A percentile compares a stretch with the other conserved stretches of the same genome.
Conservation (phyloP, 1,284 basidiomycete genomes). For the Hemileia vastatrix region DNA sequence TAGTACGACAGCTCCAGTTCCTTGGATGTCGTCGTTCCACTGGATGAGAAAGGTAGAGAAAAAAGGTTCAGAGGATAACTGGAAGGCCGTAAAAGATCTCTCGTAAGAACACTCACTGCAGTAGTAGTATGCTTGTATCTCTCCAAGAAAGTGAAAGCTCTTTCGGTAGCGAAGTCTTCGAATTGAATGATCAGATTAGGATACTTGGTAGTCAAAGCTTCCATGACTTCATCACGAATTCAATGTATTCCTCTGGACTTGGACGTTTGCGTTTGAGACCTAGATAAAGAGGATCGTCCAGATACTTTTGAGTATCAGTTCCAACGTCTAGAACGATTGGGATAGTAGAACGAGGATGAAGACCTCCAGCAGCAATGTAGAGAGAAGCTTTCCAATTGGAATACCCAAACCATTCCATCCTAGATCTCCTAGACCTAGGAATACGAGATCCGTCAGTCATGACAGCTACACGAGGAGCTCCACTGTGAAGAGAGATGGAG, state of each 20-base stretch:
- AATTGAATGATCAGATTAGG: conserved; percentile 78
- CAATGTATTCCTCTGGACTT: conserved; percentile 54
- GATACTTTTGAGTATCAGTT: conserved; percentile 69
- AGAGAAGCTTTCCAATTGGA: conserved; percentile 84
- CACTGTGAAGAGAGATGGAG: conserved; percentile 5
- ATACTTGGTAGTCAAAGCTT: conserved; percentile 60
- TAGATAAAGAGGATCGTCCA: conserved; percentile 81
- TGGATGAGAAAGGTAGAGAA: not conserved
- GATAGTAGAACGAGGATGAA: conserved; percentile 70
- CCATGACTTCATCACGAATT: conserved; percentile 90
- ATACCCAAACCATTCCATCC: conserved; percentile 65
- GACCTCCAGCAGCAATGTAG: conserved; percentile 65
- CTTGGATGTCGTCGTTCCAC: conserved; percentile 46
- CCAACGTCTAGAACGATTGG: conserved; percentile 58
- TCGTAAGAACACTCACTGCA: too few species aligned
- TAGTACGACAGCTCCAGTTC: conserved; percentile 81
- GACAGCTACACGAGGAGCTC: conserved; percentile 43
- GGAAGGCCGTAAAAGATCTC: too few species aligned
- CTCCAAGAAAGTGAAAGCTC: conserved; percentile 64
- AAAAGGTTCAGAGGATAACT: not conserved
- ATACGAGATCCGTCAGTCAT: conserved; percentile 76
- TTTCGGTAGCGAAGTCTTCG: conserved; percentile 52
- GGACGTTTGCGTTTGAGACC: conserved; percentile 65
- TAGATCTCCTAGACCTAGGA: conserved; percentile 80
- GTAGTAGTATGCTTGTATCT: conserved; percentile 64